Evolutionary conservation across 2,329 filamentous ascomycete genomes (phyloP).

Genomic region (Aspergillus sp.): DNA sequence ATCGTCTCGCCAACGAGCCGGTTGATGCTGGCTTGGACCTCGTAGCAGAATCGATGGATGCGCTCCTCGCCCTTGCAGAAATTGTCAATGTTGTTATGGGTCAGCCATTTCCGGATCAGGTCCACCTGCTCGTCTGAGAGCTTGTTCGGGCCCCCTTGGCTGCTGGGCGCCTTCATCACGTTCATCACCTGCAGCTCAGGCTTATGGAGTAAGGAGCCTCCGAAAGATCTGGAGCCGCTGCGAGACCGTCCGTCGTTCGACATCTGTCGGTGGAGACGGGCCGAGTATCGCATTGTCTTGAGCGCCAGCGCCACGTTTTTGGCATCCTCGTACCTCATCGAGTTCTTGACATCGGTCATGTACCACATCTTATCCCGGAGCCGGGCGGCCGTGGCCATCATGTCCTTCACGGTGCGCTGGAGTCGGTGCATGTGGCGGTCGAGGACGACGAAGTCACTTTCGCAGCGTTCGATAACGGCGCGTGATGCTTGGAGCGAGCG

Average conservation of each 20-base stretch:
- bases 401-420: constrained; percentile 69
- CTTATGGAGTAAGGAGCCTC: constrained; percentile 67
- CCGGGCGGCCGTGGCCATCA: constrained; percentile 70
- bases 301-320: constrained; percentile 82
- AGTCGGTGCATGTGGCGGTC: constrained; percentile 79
- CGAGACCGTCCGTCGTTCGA: constrained; percentile 38
- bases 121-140: constrained; percentile 93
- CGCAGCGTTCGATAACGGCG: constrained; percentile 35
- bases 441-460: constrained; percentile 66
- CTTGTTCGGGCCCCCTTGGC: constrained; percentile 90
- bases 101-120: constrained; percentile 78
- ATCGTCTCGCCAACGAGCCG: constrained; percentile 83
- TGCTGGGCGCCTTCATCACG: constrained; percentile 75
- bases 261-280: constrained; percentile 23
- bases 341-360: constrained; percentile 88
- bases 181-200: constrained; percentile 85
- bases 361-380: constrained; percentile 99
- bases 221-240: constrained; percentile 47
- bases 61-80: constrained; percentile 94
- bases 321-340: constrained; percentile 81
- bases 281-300: constrained; percentile 77
- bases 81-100: constrained; percentile 79
- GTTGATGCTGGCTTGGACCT: constrained; percentile 81
- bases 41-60: constrained; percentile 89
- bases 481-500: constrained; percentile 32